Percentiles rank a stretch among this genome's conserved stretches.
phyloP scores from a whole-genome alignment of 176 grass and related monocot species.

The Hordeum marinum region DNA sequence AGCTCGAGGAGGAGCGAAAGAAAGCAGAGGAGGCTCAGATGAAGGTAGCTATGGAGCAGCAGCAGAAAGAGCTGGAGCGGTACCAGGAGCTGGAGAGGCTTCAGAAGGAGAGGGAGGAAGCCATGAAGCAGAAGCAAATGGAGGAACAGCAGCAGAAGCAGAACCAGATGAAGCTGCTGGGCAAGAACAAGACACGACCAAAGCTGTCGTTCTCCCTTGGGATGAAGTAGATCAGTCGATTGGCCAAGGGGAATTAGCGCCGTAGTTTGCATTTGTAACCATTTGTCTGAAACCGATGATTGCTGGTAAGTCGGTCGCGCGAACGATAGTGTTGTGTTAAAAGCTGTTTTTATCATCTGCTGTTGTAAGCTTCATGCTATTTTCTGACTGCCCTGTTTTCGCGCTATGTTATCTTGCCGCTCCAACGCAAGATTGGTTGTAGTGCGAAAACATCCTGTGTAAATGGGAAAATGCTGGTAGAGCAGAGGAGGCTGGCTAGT shows the following conservation, averaged over 20 bases:
- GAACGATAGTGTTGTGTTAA: background rate
- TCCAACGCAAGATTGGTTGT: too few species aligned
- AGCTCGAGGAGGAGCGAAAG: slow-evolving; percentile 78
- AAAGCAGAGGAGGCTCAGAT: slow-evolving; percentile 77
- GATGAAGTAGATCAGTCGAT: slow-evolving; percentile 49
- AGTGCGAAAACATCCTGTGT: too few species aligned
- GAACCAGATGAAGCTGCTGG: slow-evolving; percentile 90
- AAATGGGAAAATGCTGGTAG: background rate
- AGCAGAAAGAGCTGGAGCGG: slow-evolving; percentile 91
- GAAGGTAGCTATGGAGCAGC: slow-evolving; percentile 77
- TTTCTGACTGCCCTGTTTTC: background rate
- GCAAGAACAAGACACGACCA: slow-evolving; percentile 88
- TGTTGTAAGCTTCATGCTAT: background rate
- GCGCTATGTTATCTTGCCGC: background rate
- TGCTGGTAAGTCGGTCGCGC: background rate
- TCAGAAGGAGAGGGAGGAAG: slow-evolving; percentile 88
- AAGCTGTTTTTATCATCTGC: background rate
- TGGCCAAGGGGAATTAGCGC: background rate
- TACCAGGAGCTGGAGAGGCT: slow-evolving; percentile 86
- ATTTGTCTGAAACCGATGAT: background rate
- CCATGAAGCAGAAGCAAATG: slow-evolving; percentile 73
- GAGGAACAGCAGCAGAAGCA: slow-evolving; percentile 86
- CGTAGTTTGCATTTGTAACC: slow-evolving; percentile 17
- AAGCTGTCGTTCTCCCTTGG: slow-evolving; percentile 85
- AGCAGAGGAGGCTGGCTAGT: background rate